Conservation (phyloP, 257 asterid species). For the Coffea canephora region DNA sequence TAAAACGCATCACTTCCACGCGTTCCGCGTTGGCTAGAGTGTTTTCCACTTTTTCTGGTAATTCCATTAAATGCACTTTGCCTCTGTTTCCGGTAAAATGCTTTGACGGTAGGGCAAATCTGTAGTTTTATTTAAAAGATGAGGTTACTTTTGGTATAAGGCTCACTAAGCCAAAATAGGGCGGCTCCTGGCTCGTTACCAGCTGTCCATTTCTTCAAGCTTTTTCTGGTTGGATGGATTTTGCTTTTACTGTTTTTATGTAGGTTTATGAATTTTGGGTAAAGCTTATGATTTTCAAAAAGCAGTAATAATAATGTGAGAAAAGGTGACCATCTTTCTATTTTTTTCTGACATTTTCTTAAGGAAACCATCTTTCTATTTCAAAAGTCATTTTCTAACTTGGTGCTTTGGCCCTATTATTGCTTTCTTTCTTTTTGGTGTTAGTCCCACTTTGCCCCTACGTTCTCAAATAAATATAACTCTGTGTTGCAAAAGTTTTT, state of each 20-base stretch:
- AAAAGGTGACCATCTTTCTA: slow-evolving; percentile 45
- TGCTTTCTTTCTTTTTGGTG: slow-evolving; percentile 1
- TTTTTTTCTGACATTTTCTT: too few species aligned
- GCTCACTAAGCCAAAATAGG: neutral
- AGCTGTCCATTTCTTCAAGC: slow-evolving; percentile 4
- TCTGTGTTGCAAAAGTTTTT: too few species aligned
- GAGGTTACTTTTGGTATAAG: slow-evolving; percentile 19
- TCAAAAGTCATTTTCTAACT: slow-evolving; percentile 33
- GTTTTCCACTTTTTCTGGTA: neutral
- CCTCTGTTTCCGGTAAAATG: neutral
- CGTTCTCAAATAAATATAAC: too few species aligned
- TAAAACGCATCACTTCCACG: slow-evolving; percentile 1
- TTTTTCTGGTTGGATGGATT: neutral
- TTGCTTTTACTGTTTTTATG: neutral
- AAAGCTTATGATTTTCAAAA: neutral
- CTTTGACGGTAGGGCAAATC: slow-evolving; percentile 12
- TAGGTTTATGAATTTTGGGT: neutral
- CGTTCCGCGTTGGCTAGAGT: slow-evolving; percentile 18
- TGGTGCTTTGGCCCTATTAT: slow-evolving; percentile 33
- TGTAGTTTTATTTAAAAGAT: neutral
- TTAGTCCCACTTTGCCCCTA: neutral
- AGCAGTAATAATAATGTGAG: slow-evolving; percentile 1
- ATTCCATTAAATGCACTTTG: slow-evolving; percentile 22
- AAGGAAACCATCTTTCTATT: slow-evolving; percentile 42
- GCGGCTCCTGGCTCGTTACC: slow-evolving; percentile 36